A percentile compares a stretch with the other conserved stretches of the same genome.
Conservation (phyloP, 305 asterid species). For the Plantago rigida region DNA sequence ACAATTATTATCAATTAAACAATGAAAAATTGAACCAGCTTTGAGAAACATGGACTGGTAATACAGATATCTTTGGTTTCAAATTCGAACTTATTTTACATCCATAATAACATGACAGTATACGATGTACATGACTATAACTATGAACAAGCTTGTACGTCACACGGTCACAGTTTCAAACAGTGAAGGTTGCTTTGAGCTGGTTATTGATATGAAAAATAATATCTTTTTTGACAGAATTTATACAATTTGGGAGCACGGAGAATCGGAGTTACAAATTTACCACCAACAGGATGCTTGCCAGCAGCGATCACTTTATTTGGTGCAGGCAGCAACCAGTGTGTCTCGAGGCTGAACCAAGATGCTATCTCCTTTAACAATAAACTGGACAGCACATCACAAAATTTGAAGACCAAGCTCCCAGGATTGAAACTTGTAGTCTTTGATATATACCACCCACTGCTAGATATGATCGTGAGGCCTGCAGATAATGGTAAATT, state of each 20-base stretch:
- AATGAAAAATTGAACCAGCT: neutral
- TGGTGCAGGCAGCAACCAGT: conserved; percentile 42
- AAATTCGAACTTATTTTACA: neutral
- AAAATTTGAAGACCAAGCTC: conserved; percentile 34
- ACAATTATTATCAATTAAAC: no score
- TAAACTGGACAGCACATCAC: conserved; percentile 38
- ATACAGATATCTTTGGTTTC: no score
- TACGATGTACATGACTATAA: conserved; percentile 17
- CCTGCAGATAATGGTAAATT: conserved; percentile 38
- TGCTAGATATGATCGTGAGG: conserved; percentile 37
- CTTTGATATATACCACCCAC: conserved; percentile 47
- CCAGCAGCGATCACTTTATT: conserved; percentile 55
- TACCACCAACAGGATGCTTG: conserved; percentile 59
- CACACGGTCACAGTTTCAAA: conserved; percentile 6
- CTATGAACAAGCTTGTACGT: conserved; percentile 3
- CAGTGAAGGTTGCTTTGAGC: conserved; percentile 13
- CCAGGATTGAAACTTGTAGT: conserved; percentile 51
- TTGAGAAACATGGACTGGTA: neutral
- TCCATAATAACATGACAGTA: neutral
- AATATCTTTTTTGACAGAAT: conserved; percentile 29
- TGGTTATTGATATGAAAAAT: conserved; percentile 20
- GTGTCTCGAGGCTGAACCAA: conserved; percentile 41
- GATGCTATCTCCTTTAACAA: conserved; percentile 46
- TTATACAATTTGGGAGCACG: conserved; percentile 41
- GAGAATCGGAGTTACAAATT: conserved; percentile 46